Percentiles rank a stretch among this genome's conserved stretches.
phyloP scores from a whole-genome alignment of 257 asterid species.

The Cinchona pubescens region DNA sequence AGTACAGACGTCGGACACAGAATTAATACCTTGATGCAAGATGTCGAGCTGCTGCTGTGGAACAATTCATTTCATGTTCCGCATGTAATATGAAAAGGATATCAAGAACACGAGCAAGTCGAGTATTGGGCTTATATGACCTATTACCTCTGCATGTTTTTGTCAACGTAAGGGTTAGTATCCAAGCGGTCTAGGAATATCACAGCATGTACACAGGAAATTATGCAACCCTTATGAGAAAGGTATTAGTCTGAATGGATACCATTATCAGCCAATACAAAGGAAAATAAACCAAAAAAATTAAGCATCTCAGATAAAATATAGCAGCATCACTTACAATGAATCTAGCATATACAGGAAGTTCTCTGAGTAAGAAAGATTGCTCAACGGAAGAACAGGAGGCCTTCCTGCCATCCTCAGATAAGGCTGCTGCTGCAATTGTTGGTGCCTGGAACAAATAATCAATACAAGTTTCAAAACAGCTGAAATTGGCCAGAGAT shows the following conservation, averaged over 20 bases:
- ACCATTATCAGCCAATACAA: not conserved
- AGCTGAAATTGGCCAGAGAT: not conserved
- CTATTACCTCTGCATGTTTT: slow-evolving; percentile 82
- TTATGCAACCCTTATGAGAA: not conserved
- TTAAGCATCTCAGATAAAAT: not conserved
- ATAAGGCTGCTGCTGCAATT: slow-evolving; percentile 99
- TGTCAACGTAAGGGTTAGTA: too few species aligned
- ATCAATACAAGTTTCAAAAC: not conserved
- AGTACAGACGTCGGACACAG: slow-evolving; percentile 9
- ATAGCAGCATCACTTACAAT: slow-evolving; percentile 53
- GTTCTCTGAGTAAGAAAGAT: slow-evolving; percentile 90
- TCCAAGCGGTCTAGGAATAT: not conserved
- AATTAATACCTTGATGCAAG: slow-evolving; percentile 83
- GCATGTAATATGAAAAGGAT: slow-evolving; percentile 93
- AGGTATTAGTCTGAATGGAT: not conserved
- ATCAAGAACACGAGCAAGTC: slow-evolving; percentile 95
- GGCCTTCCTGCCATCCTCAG: slow-evolving; percentile 99
- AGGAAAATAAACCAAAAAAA: not conserved
- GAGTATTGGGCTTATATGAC: slow-evolving; percentile 85
- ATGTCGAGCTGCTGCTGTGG: slow-evolving; percentile 98
- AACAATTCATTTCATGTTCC: slow-evolving; percentile 99
- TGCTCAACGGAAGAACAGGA: slow-evolving; percentile 94
- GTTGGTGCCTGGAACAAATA: slow-evolving; percentile 90
- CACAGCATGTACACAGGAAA: not conserved
- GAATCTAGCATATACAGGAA: slow-evolving; percentile 99